Evolutionary conservation across 306 rosid species (phyloP), one percentile per base, ranked within the genome.

Genomic region (Cicer bijugum): DNA sequence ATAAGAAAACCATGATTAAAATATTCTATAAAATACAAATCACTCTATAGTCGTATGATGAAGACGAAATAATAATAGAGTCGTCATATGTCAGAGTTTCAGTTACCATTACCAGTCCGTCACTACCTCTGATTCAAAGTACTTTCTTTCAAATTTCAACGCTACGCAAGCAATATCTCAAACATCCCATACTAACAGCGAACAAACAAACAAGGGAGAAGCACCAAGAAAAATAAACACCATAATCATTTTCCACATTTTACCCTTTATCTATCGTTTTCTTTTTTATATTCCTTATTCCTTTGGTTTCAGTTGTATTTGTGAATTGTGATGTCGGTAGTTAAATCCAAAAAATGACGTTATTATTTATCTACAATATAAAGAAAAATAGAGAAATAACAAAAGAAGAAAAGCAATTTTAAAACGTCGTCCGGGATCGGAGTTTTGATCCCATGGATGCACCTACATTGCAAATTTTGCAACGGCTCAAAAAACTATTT

Each of bases 71-170:
- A 14, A 38, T 6, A 66, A 66, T 73, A n/a, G 70, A 59, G 79
- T 56, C 75, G 75, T 48, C 79, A 45, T 38, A 10, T 65, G 79
- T 15, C 70, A 65, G 69, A 73, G 69, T 46, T 57, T 66, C 79
- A 40, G 71, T 74, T 57, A 73, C 61, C 67, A 61, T 38, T 5
- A 37, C 38, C 61, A 16, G 11, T 55, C 47, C 55, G 8, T 39
- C 69, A 69, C 69, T 9, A 35, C 50, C 6, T 44, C 67, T 65
- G 60, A 2, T 66, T 46, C 58, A 20, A 28, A 2, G 1, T 35
- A 38, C 12, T 23, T 23, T 23, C 33, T 64, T 35, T 23, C 72
- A 65, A 2, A 5, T 73, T 56, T 28, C 79, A 58, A 44, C 33
- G 12, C 60, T 47, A 37, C 62, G 23, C 17, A 12, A 6, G 4